A percentile compares a stretch with the other conserved stretches of the same genome.
Conservation (phyloP, 2,329 filamentous ascomycete species). For the Tympanopsis confertula region DNA sequence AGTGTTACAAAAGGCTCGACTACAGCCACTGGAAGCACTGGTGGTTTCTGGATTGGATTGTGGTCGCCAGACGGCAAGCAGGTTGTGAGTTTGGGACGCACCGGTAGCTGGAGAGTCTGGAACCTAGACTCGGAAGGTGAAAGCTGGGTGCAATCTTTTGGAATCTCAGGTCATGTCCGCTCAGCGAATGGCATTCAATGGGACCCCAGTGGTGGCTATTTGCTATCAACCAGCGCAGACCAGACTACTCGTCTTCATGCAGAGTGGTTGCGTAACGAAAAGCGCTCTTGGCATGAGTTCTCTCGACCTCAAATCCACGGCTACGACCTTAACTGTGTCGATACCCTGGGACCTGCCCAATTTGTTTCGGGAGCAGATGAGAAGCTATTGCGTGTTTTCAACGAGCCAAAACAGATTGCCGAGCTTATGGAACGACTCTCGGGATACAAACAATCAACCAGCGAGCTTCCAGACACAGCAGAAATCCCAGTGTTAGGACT, state of each 20-base stretch:
- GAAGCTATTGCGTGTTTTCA: constrained; percentile 93
- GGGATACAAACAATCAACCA: not conserved
- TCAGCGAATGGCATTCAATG: constrained; percentile 75
- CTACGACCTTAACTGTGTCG: constrained; percentile 93
- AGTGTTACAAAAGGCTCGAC: constrained; percentile 91
- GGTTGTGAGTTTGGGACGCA: constrained; percentile 75
- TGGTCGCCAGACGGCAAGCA: constrained; percentile 72
- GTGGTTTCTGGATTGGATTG: constrained; percentile 90
- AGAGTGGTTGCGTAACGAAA: constrained; percentile 49
- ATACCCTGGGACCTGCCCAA: constrained; percentile 57
- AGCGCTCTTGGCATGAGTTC: constrained; percentile 81
- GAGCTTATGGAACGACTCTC: constrained; percentile 53
- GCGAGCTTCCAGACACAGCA: constrained; percentile 1
- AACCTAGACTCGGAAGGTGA: constrained; percentile 46
- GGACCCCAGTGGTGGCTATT: constrained; percentile 70
- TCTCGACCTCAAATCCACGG: constrained; percentile 93
- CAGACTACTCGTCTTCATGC: constrained; percentile 86
- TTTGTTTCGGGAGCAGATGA: constrained; percentile 96
- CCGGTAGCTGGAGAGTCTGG: constrained; percentile 90
- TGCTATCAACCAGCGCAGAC: constrained; percentile 80
- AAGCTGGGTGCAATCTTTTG: constrained; percentile 66
- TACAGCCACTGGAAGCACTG: constrained; percentile 87
- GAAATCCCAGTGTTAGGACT: not conserved
- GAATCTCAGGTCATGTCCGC: constrained; percentile 72
- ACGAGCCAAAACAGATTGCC: constrained; percentile 75